phyloP scores from a whole-genome alignment of 257 asterid species.

The Striga asiatica region DNA sequence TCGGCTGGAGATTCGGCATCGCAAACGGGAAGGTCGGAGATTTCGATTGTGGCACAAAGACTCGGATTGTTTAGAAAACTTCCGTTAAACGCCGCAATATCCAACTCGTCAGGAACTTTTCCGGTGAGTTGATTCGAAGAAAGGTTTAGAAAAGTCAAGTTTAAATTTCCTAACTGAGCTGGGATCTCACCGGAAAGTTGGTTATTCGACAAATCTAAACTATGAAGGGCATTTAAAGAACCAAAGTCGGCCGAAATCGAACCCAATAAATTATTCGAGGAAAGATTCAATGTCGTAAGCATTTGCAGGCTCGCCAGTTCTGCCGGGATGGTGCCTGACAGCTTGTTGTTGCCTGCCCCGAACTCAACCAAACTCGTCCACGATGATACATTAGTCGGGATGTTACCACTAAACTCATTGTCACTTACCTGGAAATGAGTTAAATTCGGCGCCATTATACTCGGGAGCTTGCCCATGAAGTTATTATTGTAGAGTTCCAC shows the following conservation, averaged over 20 bases:
- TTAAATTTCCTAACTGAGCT: conserved; percentile 29
- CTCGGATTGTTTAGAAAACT: conserved; percentile 61
- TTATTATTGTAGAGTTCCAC: conserved; percentile 29
- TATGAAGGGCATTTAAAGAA: conserved; percentile 28
- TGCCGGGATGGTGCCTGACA: conserved; percentile 46
- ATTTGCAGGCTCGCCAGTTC: conserved; percentile 65
- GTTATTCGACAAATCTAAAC: conserved; percentile 61
- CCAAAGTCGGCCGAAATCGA: conserved; percentile 53
- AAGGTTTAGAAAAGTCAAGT: conserved; percentile 33
- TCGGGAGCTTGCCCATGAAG: too few relatives aligned
- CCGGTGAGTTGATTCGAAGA: conserved; percentile 67
- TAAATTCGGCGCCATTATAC: too few relatives aligned
- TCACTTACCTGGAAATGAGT: too few relatives aligned
- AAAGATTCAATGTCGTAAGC: conserved; percentile 35
- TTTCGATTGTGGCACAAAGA: conserved; percentile 32
- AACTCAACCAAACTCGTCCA: conserved; percentile 54
- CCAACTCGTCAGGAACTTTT: conserved; percentile 42
- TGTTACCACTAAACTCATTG: too few relatives aligned
- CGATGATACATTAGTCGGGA: too few relatives aligned
- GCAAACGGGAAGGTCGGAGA: conserved; percentile 31
- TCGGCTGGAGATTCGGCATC: neutral
- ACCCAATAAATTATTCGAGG: conserved; percentile 57
- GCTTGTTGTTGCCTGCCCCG: conserved; percentile 53
- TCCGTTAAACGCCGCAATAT: conserved; percentile 36
- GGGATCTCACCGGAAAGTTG: conserved; percentile 58